Evolutionary conservation across 1,284 basidiomycete genomes (phyloP).

Genomic region (Sporisorium scitamineum): DNA sequence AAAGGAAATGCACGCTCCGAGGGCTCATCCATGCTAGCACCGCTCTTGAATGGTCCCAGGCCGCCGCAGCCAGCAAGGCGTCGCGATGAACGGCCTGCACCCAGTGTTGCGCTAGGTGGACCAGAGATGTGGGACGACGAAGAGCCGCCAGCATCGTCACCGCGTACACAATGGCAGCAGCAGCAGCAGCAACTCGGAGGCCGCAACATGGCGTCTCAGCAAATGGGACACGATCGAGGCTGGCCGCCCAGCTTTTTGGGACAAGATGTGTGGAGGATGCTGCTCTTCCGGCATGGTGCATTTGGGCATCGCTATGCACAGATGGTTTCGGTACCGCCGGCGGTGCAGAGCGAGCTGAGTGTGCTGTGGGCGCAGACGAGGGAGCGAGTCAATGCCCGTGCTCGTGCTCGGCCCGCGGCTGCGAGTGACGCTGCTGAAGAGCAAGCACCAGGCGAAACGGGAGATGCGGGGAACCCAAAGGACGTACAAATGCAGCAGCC

Average conservation of each 20-base stretch:
- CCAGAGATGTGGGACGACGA: slow-evolving; percentile 45
- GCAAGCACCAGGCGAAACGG: not conserved
- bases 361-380: slow-evolving; percentile 34
- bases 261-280: slow-evolving; percentile 37
- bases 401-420: not conserved
- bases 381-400: slow-evolving; percentile 12
- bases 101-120: slow-evolving; percentile 36
- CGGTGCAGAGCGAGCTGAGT: slow-evolving; percentile 34
- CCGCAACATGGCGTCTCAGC: slow-evolving; percentile 2
- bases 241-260: slow-evolving; percentile 49
- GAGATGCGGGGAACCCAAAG: not conserved
- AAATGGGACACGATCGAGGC: slow-evolving; percentile 26
- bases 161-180: slow-evolving; percentile 14
- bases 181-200: not conserved
- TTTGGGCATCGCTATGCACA: slow-evolving; percentile 37
- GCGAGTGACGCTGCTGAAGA: not conserved
- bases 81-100: slow-evolving; percentile 31
- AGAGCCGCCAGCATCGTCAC: slow-evolving; percentile 3
- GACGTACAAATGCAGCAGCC: not conserved
- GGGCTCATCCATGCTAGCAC: slow-evolving; percentile 28
- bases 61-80: slow-evolving; percentile 23
- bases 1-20: slow-evolving; percentile 13
- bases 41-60: slow-evolving; percentile 27
- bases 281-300: slow-evolving; percentile 45
- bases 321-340: slow-evolving; percentile 33